Percentiles rank a stretch among this genome's conserved stretches.
phyloP scores from a whole-genome alignment of 2,329 filamentous ascomycete species.

The Alternaria alternata region DNA sequence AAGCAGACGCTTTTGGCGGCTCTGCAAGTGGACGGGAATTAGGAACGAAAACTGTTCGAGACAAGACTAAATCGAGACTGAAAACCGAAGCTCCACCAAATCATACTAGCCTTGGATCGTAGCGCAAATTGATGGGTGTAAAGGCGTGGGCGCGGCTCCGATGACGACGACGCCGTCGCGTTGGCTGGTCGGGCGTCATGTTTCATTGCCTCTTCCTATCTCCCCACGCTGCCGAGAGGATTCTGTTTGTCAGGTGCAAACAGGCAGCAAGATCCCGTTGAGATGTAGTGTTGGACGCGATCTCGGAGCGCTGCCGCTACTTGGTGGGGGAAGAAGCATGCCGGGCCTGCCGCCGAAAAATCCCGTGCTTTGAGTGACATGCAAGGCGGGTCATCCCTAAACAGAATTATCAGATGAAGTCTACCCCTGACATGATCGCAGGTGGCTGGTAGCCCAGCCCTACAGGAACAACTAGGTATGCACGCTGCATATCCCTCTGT shows the following conservation, averaged over 20 bases:
- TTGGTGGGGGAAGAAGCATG: conserved; percentile 5
- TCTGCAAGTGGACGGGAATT: conserved; percentile 10
- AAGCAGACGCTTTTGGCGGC: conserved; percentile 12
- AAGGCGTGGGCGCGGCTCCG: conserved; percentile 4
- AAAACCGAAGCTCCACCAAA: conserved; percentile 23
- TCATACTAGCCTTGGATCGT: conserved; percentile 22
- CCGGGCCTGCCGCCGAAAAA: conserved; percentile 5
- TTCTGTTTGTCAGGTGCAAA: conserved; percentile 17
- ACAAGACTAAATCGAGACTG: conserved; percentile 16
- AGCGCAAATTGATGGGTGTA: conserved; percentile 11
- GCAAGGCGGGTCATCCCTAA: not conserved
- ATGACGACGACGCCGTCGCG: conserved; percentile 13
- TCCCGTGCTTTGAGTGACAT: conserved; percentile 9
- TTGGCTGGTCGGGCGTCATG: conserved; percentile 1
- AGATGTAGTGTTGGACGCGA: conserved; percentile 3
- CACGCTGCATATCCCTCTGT: conserved; percentile 1
- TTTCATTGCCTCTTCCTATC: not conserved
- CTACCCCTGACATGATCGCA: conserved; percentile 3
- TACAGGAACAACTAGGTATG: not conserved
- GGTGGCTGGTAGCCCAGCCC: conserved; percentile 1
- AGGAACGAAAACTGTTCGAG: conserved; percentile 6
- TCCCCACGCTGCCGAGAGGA: conserved; percentile 8
- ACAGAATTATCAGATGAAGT: conserved; percentile 13
- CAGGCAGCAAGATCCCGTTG: not conserved
- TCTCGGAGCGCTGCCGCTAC: conserved; percentile 6